Base-by-base conservation (phyloP, 2,329 filamentous ascomycete species). In the Colletotrichum orchidophilum region DNA sequence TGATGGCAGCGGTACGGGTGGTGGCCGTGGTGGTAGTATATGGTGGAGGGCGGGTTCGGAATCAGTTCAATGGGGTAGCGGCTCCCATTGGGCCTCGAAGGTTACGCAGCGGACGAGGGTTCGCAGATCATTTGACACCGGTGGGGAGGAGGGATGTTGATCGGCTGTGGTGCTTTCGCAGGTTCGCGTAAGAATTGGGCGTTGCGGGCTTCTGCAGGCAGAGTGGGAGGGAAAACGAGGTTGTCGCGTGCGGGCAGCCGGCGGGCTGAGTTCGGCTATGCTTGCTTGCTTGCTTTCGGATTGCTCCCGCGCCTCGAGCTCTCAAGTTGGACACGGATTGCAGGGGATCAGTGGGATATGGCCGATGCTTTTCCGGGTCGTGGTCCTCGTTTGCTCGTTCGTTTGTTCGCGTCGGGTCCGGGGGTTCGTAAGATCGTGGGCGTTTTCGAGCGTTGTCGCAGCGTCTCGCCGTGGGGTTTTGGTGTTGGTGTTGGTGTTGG, bases 91-190 rank as follows among this genome's bases (percentile, higher is more conserved):
- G 83, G 75, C 76, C 79, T 77, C 76, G 76, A 60, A 76, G 78
- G 82, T 84, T 83, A 83, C 81, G 83, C 83, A 84, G 78, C 77
- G 77, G 76, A 76, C 78, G 78, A 81, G 78, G 80, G 78, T 81
- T 81, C 78, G 80, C 79, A 76, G 81, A 79, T 81, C 77, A 76
- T 75, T 66, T 70, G 70, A 60, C 46, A 61, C 42, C 27, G 55
- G n/a, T n/a, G n/a, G 24, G 33, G 58, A 24, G 42, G 46, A 13
- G 13, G 24, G 24, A 53, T 53, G 27, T 15, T 33, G 26, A 3
- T 35, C 50, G 42, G 13, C 18, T 29, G 49, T 24, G 35, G 53
- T 21, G 33, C 26, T 29, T 53, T 27, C 49, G 24, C 42, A 6
- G n/a, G 54, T 13, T 4, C 13, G 62, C 42, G 63, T 31, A 53